phyloP scores from a whole-genome alignment of 1,139 yeast species.

The Geotrichum bryndzae region DNA sequence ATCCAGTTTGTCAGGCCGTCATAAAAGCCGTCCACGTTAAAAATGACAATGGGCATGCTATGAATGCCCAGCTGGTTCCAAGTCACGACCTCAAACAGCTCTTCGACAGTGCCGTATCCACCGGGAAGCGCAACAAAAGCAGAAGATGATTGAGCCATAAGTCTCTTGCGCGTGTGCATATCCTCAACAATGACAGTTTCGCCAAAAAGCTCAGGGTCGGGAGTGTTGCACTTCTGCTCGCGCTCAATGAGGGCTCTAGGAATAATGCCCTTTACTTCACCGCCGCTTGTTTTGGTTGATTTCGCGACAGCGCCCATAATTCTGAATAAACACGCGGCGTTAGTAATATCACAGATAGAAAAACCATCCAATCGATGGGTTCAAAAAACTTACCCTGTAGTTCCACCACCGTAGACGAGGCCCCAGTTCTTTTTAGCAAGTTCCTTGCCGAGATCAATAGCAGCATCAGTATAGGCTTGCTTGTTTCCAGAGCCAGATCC shows the following conservation, averaged over 20 bases:
- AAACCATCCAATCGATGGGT: not conserved
- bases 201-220: constrained; percentile 66
- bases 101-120: constrained; percentile 88
- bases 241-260: constrained; percentile 75
- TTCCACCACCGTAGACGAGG: constrained; percentile 87
- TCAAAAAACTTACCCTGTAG: constrained; percentile 40
- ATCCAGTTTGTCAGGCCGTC: constrained; percentile 56
- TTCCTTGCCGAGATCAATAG: constrained; percentile 52
- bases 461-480: constrained; percentile 47
- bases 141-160: constrained; percentile 83
- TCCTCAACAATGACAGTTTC: constrained; percentile 75
- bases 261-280: constrained; percentile 79
- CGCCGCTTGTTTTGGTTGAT: constrained; percentile 58
- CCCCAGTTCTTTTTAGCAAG: constrained; percentile 63
- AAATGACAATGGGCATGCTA: constrained; percentile 68
- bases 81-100: constrained; percentile 81
- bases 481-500: constrained; percentile 73
- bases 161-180: constrained; percentile 82
- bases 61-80: constrained; percentile 90
- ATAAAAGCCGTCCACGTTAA: constrained; percentile 75
- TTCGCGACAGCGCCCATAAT: constrained; percentile 84
- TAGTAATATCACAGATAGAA: not conserved
- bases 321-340: constrained; percentile 35
- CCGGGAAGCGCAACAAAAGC: constrained; percentile 91
- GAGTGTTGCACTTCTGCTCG: constrained; percentile 53